phyloP scores from a whole-genome alignment of 768 basidiomycete species.

The Serendipita sp. region DNA sequence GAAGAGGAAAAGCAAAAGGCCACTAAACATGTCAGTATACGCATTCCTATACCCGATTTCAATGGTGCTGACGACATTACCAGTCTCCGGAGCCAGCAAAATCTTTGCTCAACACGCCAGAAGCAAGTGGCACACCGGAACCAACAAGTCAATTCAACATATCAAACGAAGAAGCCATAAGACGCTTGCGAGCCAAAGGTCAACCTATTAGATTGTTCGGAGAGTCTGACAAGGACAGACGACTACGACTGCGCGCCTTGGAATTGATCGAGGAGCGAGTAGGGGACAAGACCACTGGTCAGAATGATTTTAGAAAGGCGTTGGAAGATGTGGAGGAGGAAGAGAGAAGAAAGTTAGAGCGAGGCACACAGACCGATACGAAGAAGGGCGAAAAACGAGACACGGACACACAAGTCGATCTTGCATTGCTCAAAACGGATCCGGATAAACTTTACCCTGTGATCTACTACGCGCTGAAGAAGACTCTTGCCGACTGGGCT shows the following conservation, averaged over 20 bases:
- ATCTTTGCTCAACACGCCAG: background rate
- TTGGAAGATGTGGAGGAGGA: conserved; percentile 76
- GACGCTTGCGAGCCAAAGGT: conserved; percentile 75
- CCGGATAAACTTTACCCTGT: conserved; percentile 92
- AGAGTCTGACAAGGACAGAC: conserved; percentile 86
- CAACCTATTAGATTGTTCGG: conserved; percentile 93
- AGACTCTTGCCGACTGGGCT: conserved; percentile 90
- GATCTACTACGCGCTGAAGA: conserved; percentile 91
- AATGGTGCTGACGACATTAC: background rate
- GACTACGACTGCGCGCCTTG: conserved; percentile 76
- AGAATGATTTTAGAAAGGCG: conserved; percentile 84
- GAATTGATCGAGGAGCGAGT: conserved; percentile 91
- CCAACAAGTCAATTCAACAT: conserved; percentile 54
- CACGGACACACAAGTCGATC: conserved; percentile 50
- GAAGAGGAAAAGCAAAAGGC: conserved; percentile 16
- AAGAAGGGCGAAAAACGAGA: conserved; percentile 48
- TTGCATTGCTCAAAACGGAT: conserved; percentile 71
- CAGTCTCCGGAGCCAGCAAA: background rate
- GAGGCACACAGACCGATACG: conserved; percentile 21
- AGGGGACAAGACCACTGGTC: conserved; percentile 45
- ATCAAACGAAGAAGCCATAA: conserved; percentile 81
- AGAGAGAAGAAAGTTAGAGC: conserved; percentile 46
- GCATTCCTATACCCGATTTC: background rate
- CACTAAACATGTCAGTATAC: conserved; percentile 9
- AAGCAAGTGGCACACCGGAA: conserved; percentile 23